Evolutionary conservation across 345 rosid species (phyloP), one percentile per base, ranked within the genome.

Genomic region (Salix viminalis): DNA sequence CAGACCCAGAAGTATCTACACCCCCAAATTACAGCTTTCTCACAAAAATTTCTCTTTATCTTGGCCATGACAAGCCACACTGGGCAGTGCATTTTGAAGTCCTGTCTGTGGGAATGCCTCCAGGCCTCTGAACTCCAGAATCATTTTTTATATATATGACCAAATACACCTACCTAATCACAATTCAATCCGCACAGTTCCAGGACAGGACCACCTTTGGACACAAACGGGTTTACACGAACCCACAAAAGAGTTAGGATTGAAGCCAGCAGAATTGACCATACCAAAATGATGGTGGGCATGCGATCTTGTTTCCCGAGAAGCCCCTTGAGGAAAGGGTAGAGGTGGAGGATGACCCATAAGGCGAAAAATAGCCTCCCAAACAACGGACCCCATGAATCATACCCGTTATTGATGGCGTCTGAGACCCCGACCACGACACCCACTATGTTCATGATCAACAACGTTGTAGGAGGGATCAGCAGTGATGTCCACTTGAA

Each of bases 251-350:
- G 97, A 79, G 99, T 95, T 86, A 95, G 78, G 85, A 95, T 91
- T 4, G 99, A 95, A 79, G 99, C 91, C 3, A 95, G 90, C 37
- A 95, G 90, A 77, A 95, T 95, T 6, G 99, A 95, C 99, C 99
- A 95, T 34, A 95, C 99, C 75, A 93, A 42, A 26, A 95, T 88
- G 75, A 95, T 95, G 58, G 99, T 95, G 0, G 99, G 99, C 96
- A 91, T 93, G 26, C 97, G 79, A 66, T 95, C 99, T 87, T 95
- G 99, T 72, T 90, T 93, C 80, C 98, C 99, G 0, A 95, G 97
- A 76, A 93, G 84, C 56, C 99, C 99, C 85, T 95, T 95, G 83
- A 95, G 97, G 98, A 95, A 95, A 2, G 99, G 99, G 82, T 95
- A 95, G 32, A 95, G 91, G 73, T 95, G 99, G 72, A 95, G 36